Percentiles rank a stretch among this genome's conserved stretches.
Conservation (phyloP, 371 early-diverging fungal species). For the Lichtheimia ramosa region DNA sequence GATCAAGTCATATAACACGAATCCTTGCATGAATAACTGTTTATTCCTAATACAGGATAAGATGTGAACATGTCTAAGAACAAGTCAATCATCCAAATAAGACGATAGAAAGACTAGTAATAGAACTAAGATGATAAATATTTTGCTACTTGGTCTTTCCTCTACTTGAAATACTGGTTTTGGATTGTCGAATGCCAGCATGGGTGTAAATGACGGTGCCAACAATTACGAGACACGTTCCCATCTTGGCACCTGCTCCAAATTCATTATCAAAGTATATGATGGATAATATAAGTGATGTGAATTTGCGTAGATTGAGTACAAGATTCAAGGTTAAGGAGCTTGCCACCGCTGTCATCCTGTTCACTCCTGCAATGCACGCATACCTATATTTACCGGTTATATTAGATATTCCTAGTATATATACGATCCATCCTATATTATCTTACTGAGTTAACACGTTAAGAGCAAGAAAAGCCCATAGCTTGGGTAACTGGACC, state of each 20-base stretch:
- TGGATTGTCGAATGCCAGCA: conserved; percentile 8
- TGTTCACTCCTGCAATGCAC: conserved; percentile 88
- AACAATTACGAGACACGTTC: conserved; percentile 71
- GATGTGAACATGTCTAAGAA: too few relatives aligned
- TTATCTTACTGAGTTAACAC: conserved; percentile 74
- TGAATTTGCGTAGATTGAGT: conserved; percentile 83
- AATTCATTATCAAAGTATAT: conserved; percentile 80
- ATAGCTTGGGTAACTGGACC: conserved; percentile 58
- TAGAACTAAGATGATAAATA: too few relatives aligned
- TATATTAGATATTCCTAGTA: too few relatives aligned
- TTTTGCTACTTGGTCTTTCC: background rate
- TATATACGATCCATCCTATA: background rate
- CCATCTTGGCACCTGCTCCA: conserved; percentile 62
- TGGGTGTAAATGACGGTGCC: conserved; percentile 77
- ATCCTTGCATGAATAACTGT: too few relatives aligned
- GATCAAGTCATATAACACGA: too few relatives aligned
- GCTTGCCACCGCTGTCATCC: conserved; percentile 73
- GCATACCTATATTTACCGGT: conserved; percentile 46
- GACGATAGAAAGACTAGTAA: too few relatives aligned
- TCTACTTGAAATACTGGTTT: background rate
- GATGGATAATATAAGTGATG: conserved; percentile 80
- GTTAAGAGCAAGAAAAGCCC: conserved; percentile 71
- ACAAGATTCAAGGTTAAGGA: conserved; percentile 86
- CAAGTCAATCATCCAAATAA: too few relatives aligned
- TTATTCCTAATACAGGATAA: too few relatives aligned